phyloP scores from a whole-genome alignment of 495 filamentous ascomycete genomes.

The Letharia lupina region DNA sequence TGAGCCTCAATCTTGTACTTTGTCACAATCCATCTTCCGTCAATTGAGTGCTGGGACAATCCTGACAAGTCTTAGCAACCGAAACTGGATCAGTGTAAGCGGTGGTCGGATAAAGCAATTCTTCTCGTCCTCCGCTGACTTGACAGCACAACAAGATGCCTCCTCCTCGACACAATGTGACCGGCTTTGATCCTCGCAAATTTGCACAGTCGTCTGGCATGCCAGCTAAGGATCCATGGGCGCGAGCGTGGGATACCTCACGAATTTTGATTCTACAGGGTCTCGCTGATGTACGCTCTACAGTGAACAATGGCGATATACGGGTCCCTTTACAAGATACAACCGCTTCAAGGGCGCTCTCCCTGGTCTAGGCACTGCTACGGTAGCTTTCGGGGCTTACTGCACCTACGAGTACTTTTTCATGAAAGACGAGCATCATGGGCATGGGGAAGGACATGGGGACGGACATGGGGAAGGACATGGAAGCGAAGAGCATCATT shows the following conservation, averaged over 20 bases:
- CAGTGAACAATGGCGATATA: slow-evolving; percentile 93
- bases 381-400: slow-evolving; percentile 83
- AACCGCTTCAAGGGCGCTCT: slow-evolving; percentile 81
- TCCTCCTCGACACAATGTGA: slow-evolving; percentile 54
- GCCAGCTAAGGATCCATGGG: slow-evolving; percentile 81
- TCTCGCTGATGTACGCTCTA: slow-evolving; percentile 6
- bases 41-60: slow-evolving; percentile 1
- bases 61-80: not conserved
- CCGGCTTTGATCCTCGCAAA: slow-evolving; percentile 72
- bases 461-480: slow-evolving; percentile 46
- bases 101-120: no score
- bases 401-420: slow-evolving; percentile 83
- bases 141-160: slow-evolving; percentile 18
- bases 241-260: slow-evolving; percentile 48
- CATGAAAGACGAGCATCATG: slow-evolving; percentile 64
- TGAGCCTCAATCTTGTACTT: not conserved
- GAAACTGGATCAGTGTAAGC: not conserved
- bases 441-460: slow-evolving; percentile 44
- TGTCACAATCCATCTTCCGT: not conserved
- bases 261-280: slow-evolving; percentile 13
- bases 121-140: not conserved
- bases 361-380: slow-evolving; percentile 85
- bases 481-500: slow-evolving; percentile 18
- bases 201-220: slow-evolving; percentile 58
- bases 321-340: slow-evolving; percentile 74